phyloP scores from a whole-genome alignment of 202 grass and related monocot genomes.

The Setaria italica region DNA sequence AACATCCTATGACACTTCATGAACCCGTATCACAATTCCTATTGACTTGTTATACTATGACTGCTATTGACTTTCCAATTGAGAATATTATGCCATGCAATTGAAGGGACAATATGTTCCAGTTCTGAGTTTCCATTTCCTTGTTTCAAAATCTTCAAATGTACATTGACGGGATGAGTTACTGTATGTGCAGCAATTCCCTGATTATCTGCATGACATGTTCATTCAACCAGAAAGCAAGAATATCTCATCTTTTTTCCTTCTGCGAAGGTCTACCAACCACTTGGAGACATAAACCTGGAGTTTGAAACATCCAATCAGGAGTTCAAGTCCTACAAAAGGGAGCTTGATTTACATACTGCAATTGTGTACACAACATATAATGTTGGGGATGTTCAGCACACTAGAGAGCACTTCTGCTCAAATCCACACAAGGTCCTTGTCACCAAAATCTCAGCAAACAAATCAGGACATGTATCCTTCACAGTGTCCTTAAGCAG shows the following conservation, averaged over 20 bases:
- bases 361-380: conserved; percentile 59
- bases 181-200: no score
- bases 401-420: conserved; percentile 76
- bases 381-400: conserved; percentile 54
- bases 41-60: no score
- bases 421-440: conserved; percentile 74
- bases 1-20: no score
- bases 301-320: conserved; percentile 46
- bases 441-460: conserved; percentile 66
- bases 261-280: conserved; percentile 67
- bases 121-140: no score
- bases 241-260: no score
- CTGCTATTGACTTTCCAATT: no score
- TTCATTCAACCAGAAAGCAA: neutral
- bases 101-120: no score
- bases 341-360: conserved; percentile 76
- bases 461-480: conserved; percentile 60
- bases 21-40: no score
- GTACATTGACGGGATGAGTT: no score
- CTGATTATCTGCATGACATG: neutral
- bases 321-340: conserved; percentile 60
- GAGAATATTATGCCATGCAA: no score
- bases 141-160: no score
- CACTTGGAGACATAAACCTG: conserved; percentile 70
- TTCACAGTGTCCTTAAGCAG: conserved; percentile 64